Conservation (phyloP, 106 monocot genomes). For the Ottelia alismoides region DNA sequence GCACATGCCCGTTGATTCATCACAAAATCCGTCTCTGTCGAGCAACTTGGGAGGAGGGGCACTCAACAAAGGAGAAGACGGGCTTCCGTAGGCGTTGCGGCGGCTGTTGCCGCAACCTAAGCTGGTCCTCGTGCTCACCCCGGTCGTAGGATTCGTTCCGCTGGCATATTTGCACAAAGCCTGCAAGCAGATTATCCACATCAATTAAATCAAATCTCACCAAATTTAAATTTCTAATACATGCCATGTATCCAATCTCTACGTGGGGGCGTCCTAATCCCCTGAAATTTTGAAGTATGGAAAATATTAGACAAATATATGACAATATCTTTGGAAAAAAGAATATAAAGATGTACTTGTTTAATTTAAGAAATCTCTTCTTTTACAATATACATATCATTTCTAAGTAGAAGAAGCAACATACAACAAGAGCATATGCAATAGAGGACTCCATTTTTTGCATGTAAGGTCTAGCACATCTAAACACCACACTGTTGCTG, state of each 20-base stretch:
- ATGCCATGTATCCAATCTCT: no score
- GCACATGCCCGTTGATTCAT: slow-evolving; percentile 63
- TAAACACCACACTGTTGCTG: no score
- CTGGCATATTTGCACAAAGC: slow-evolving; percentile 94
- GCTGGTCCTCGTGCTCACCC: slow-evolving; percentile 68
- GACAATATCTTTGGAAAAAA: background rate
- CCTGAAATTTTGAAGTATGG: background rate
- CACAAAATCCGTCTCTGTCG: slow-evolving; percentile 82
- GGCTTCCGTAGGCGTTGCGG: slow-evolving; percentile 89
- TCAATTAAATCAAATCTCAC: background rate
- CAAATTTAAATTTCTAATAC: no score
- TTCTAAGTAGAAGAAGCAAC: no score
- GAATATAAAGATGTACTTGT: background rate
- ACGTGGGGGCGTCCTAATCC: background rate
- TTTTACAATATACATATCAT: no score
- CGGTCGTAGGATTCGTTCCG: slow-evolving; percentile 78
- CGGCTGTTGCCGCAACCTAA: slow-evolving; percentile 87
- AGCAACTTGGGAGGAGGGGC: slow-evolving; percentile 75
- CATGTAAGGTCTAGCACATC: no score
- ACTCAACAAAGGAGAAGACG: slow-evolving; percentile 86
- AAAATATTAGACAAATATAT: background rate
- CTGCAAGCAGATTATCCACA: slow-evolving; percentile 16
- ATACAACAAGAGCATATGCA: no score
- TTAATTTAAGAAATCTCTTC: no score
- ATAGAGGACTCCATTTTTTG: no score